Evolutionary conservation across 1,284 basidiomycete genomes (phyloP).

Genomic region (Grifola frondosa): DNA sequence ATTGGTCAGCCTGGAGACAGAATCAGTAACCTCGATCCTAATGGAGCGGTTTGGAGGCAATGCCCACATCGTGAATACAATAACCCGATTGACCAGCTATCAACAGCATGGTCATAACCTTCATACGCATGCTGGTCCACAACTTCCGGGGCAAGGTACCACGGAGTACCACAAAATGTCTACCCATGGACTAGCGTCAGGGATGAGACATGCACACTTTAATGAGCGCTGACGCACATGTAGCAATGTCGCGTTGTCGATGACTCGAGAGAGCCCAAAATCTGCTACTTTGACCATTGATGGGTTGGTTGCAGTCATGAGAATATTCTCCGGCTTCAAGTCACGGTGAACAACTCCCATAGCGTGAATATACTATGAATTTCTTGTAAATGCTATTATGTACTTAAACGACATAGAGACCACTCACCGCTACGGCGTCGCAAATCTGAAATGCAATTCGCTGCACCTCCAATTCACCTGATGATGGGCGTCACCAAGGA

Average conservation of each 20-base stretch:
- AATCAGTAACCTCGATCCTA: too few relatives aligned
- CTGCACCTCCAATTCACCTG: slow-evolving; percentile 56
- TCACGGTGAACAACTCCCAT: slow-evolving; percentile 84
- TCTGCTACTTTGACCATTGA: slow-evolving; percentile 84
- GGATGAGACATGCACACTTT: neutral
- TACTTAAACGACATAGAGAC: too few relatives aligned
- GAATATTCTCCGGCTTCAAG: slow-evolving; percentile 88
- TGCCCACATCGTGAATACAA: slow-evolving; percentile 80
- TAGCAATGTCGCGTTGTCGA: slow-evolving; percentile 71
- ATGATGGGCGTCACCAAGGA: slow-evolving; percentile 3
- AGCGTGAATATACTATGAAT: slow-evolving; percentile 66
- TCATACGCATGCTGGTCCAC: slow-evolving; percentile 61
- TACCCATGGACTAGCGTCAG: slow-evolving; percentile 25
- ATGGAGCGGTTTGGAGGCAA: neutral
- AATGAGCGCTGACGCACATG: slow-evolving; percentile 42
- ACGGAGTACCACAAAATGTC: slow-evolving; percentile 86
- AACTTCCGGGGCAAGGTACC: slow-evolving; percentile 85
- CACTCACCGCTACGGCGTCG: slow-evolving; percentile 61
- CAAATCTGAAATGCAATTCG: slow-evolving; percentile 76
- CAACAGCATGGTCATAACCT: slow-evolving; percentile 82
- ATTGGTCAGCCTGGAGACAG: slow-evolving; percentile 59
- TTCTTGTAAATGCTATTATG: neutral
- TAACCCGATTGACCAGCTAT: slow-evolving; percentile 95
- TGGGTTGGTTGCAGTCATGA: slow-evolving; percentile 64
- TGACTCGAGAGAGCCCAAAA: slow-evolving; percentile 89